phyloP scores from a whole-genome alignment of 805 yeast genomes.

The Starmerella vitae region DNA sequence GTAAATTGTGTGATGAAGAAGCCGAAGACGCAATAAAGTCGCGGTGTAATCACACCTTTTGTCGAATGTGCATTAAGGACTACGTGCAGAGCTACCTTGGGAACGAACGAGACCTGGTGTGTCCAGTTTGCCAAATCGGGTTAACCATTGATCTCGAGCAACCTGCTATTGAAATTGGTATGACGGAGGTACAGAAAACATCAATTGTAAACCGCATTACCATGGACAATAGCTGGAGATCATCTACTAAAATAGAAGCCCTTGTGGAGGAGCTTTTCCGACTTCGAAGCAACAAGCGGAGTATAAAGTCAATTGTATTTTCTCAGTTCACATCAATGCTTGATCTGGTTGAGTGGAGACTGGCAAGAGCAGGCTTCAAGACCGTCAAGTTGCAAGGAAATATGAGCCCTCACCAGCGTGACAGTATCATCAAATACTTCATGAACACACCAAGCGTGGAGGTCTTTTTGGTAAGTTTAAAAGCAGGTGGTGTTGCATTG shows the following conservation, averaged over 20 bases:
- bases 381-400: slow-evolving; percentile 92
- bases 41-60: slow-evolving; percentile 84
- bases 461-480: slow-evolving; percentile 83
- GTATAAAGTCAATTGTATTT: slow-evolving; percentile 90
- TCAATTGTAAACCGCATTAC: slow-evolving; percentile 78
- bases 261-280: slow-evolving; percentile 83
- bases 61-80: slow-evolving; percentile 84
- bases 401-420: slow-evolving; percentile 93
- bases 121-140: slow-evolving; percentile 95
- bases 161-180: slow-evolving; percentile 57
- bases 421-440: slow-evolving; percentile 75
- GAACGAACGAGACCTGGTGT: slow-evolving; percentile 43
- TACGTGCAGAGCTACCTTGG: slow-evolving; percentile 69
- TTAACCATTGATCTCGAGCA: slow-evolving; percentile 79
- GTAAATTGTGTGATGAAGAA: slow-evolving; percentile 92
- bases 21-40: slow-evolving; percentile 96
- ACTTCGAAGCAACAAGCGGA: slow-evolving; percentile 69
- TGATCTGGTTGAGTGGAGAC: slow-evolving; percentile 90
- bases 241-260: slow-evolving; percentile 94
- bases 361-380: slow-evolving; percentile 85
- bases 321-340: slow-evolving; percentile 96
- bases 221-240: slow-evolving; percentile 74
- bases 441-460: slow-evolving; percentile 89
- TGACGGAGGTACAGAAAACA: slow-evolving; percentile 34
- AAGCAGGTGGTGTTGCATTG: slow-evolving; percentile 98